A percentile compares a stretch with the other conserved stretches of the same genome.
Conservation (phyloP, 106 monocot species). For the Dendrobium chrysotoxum region DNA sequence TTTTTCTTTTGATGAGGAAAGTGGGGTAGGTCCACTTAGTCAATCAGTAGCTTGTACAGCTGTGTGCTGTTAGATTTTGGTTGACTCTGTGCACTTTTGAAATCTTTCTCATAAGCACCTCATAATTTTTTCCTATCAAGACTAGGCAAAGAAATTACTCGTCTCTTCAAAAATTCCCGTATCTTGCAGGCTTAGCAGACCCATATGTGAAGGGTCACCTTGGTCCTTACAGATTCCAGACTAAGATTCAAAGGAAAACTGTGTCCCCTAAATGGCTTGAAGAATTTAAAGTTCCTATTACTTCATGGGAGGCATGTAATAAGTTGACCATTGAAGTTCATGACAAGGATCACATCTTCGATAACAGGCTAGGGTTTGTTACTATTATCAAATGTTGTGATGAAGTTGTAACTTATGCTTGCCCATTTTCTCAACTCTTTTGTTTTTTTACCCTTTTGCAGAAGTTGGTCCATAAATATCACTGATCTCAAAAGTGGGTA, state of each 20-base stretch:
- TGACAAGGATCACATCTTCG: constrained; percentile 80
- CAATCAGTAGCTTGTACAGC: no score
- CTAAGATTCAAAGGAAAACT: constrained; percentile 73
- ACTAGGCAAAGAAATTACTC: background rate
- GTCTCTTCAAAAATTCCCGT: background rate
- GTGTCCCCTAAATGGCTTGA: constrained; percentile 80
- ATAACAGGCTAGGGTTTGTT: constrained; percentile 49
- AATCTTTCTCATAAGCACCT: no score
- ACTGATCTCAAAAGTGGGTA: constrained; percentile 57
- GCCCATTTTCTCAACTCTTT: background rate
- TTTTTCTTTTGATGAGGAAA: background rate
- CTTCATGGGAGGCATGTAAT: constrained; percentile 76
- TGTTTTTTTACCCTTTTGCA: constrained; percentile 9
- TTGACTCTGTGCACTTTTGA: no score
- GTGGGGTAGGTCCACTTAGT: no score
- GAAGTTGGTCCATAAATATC: constrained; percentile 51
- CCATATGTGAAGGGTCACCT: constrained; percentile 86
- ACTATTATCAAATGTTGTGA: constrained; percentile 1
- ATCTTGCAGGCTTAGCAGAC: constrained; percentile 63
- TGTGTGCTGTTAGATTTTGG: no score
- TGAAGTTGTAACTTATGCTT: background rate
- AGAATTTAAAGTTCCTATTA: constrained; percentile 72
- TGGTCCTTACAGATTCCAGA: constrained; percentile 66
- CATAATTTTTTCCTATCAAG: background rate
- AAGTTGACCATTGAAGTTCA: constrained; percentile 49